Evolutionary conservation across 2,329 filamentous ascomycete genomes (phyloP), one percentile per base, ranked within the genome.

Genomic region (Cercospora zeae-maydis): DNA sequence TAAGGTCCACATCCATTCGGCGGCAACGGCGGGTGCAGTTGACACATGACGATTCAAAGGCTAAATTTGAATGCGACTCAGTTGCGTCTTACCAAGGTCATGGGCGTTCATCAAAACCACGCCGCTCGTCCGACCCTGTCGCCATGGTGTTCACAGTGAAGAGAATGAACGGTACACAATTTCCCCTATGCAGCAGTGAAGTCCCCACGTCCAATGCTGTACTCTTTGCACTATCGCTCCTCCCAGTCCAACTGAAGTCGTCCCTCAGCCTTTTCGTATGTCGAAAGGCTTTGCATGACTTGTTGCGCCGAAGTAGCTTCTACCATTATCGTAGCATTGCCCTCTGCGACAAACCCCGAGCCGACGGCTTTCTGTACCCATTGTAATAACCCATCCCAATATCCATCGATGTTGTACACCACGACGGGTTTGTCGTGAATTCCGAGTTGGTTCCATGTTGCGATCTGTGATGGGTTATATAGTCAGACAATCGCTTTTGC

Each of bases 361-460:
- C 83, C 79, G 2, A 93, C 88, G 9, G 90, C 88, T 67, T 85
- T 90, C 72, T 83, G 81, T 63, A 97, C 86, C 93, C 93, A 97
- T 56, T 84, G 78, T 62, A 97, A 77, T 67, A 98, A 80, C 0
- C 92, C 92, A 76, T 96, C 89, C 85, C 93, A 99, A 78, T 96
- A 98, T 0, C 92, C 91, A 30, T 24, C 37, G 13, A 47, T n/a
- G 39, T 56, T 52, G 7, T 24, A 37, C 14, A 97, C 80, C 59
- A 93, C 87, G 53, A 98, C 87, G 4, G 89, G 90, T 56, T 84
- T 82, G 70, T 83, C 83, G 78, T 98, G 95, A 68, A 99, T 98
- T 1, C 93, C 93, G 55, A 98, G 80, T 80, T 98, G 93, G 77
- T 97, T 98, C 74, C 95, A 99, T 9, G 91, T 95, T 24, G 87